phyloP scores from a whole-genome alignment of 768 basidiomycete genomes.

The Pisolithus albus region DNA sequence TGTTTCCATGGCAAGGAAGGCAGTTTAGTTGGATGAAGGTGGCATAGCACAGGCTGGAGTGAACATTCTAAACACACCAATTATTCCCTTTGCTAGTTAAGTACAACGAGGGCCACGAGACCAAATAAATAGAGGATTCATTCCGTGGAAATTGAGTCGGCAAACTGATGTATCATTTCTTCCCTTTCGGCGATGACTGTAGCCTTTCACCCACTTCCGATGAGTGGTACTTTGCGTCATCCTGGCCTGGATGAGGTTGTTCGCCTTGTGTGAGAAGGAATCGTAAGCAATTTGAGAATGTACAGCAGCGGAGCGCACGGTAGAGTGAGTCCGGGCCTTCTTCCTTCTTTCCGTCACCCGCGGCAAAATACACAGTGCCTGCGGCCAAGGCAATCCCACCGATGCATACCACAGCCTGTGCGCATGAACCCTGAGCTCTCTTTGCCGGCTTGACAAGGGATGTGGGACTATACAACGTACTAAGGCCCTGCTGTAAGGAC shows the following conservation, averaged over 20 bases:
- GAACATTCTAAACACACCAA: too few species aligned
- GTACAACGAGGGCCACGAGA: too few species aligned
- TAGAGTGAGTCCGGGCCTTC: neutral
- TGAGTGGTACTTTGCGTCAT: neutral
- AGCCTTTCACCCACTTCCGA: neutral
- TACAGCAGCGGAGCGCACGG: neutral
- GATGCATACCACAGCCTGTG: neutral
- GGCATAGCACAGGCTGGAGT: neutral
- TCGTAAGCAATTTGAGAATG: too few species aligned
- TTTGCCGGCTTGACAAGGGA: neutral
- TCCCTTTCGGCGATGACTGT: neutral
- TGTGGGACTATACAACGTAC: neutral
- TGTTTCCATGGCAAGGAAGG: constrained; percentile 33
- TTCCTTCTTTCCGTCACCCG: neutral
- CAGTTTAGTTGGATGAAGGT: neutral
- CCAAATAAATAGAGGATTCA: too few species aligned
- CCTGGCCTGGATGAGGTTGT: neutral
- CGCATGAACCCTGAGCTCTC: neutral
- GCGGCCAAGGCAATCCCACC: neutral
- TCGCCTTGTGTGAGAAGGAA: neutral
- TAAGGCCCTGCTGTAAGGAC: neutral
- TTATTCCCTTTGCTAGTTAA: too few species aligned
- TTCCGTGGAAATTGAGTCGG: neutral
- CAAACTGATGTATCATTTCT: neutral
- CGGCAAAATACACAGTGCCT: neutral